These are phyloP conservation scores for Scedosporium aurantiacum DNA, from an alignment of 2,329 filamentous ascomycete species.

Conservation along the genomic window DNA sequence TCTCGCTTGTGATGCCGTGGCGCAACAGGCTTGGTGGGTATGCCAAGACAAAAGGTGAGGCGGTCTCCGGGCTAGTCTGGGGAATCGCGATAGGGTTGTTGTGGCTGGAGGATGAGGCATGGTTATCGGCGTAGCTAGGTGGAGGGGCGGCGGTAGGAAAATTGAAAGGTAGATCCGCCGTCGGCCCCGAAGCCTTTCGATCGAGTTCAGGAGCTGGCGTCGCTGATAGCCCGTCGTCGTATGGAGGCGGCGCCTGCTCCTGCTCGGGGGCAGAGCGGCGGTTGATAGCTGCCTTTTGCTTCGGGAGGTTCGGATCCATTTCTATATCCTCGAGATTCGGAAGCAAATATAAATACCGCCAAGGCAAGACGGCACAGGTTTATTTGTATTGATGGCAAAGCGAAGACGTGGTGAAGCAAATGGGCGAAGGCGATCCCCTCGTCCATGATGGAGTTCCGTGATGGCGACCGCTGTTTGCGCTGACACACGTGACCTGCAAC, in stretches of 20 bases:
- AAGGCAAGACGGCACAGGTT: too few relatives aligned
- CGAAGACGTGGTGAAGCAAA: too few relatives aligned
- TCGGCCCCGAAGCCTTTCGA: slow-evolving; percentile 14
- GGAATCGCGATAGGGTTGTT: slow-evolving; percentile 28
- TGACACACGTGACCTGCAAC: too few relatives aligned
- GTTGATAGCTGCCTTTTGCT: too few relatives aligned
- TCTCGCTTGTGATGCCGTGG: slow-evolving; percentile 23
- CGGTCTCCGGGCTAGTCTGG: slow-evolving; percentile 21
- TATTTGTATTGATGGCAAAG: too few relatives aligned
- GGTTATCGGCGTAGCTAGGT: slow-evolving; percentile 17
- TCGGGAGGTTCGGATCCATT: too few relatives aligned
- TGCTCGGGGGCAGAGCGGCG: not conserved
- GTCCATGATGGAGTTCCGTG: too few relatives aligned
- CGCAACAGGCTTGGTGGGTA: slow-evolving; percentile 26
- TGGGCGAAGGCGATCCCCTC: too few relatives aligned
- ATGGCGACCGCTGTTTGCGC: too few relatives aligned
- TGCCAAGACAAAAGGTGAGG: slow-evolving; percentile 26
- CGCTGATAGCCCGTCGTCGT: not conserved
- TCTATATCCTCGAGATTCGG: too few relatives aligned
- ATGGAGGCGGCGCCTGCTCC: not conserved
- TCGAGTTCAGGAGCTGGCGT: not conserved
- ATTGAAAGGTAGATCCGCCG: slow-evolving; percentile 25
- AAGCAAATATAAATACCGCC: too few relatives aligned
- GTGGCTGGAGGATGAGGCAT: slow-evolving; percentile 4
- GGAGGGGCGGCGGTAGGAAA: slow-evolving; percentile 23